Evolutionary conservation across 2,329 filamentous ascomycete genomes (phyloP), one percentile per base, ranked within the genome.

Genomic region (Rachicladosporium sp.): DNA sequence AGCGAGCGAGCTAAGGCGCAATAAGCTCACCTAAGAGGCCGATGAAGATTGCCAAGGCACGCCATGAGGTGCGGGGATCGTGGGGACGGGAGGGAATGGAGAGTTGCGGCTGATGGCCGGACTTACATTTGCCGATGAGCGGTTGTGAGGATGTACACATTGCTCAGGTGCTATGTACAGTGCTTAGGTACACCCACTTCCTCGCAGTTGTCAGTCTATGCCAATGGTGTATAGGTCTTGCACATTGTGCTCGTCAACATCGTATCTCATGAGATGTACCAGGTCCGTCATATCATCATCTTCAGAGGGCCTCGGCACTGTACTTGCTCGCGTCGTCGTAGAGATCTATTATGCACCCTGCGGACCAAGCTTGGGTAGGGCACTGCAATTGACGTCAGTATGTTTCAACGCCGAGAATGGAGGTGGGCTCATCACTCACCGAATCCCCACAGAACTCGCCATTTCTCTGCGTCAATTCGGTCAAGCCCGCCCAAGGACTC

Each of bases 301-400:
- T 33, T n/a, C 30, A 10, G 30, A 31, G 11, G 30, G 31, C 33
- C 13, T 46, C 44, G 6, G 43, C 27, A 12, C 43, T 46, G 38
- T 45, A 46, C 43, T 50, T 50, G 51, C 54, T 58, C 43, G 86
- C 89, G 60, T 98, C 91, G 70, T 94, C 88, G 66, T 94, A 98
- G 47, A 98, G 64, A 65, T 98, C 91, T 54, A 98, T 84, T 55
- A 98, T 69, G 60, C 91, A 96, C 13, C 85, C 82, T 23, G 91
- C 84, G 39, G 87, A 95, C 91, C 91, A 98, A 38, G 91, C 82
- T 62, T 98, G 91, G 1, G 91, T 95, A 19, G 91, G 91, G 38
- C 82, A 91, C 79, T 91, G 57, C 15, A 40, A 34, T 19, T 19
- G 15, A 19, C 40, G 47, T 63, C 53, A 64, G 57, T 46, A 50